Evolutionary conservation across 306 rosid species (phyloP), one percentile per base, ranked within the genome.

Genomic region (Leucaena leucocephala): DNA sequence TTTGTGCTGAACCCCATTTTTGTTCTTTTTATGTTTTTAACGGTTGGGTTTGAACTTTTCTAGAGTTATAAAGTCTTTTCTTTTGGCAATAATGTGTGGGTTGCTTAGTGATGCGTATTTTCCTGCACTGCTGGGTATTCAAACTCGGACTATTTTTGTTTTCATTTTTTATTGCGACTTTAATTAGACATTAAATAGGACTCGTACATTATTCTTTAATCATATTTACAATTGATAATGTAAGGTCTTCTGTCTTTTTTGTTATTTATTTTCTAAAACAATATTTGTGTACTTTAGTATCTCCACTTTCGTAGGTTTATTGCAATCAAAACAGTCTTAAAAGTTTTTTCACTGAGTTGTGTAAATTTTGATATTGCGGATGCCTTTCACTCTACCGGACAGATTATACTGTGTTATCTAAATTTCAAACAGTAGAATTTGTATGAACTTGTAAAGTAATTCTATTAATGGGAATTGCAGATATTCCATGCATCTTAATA

Each of bases 391-490:
- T 64, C 54, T 75, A 68, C 74, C 59, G 71, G 67, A 48, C 50
- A 46, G 64, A 72, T 17, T 43, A 61, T 82, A 73, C 50, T 17
- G 22, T 8, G 57, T 36, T 74, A 39, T 76, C 43, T 68, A 43
- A 19, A 68, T 13, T 68, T 62, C 7, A 19, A 74, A 75, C 44
- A 8, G 80, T 79, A 73, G 73, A 76, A 49, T 54, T 76, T 52
- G 73, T 74, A 35, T 33, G 9, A 50, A 43, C 45, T 55, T 75
- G 40, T 71, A 12, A 22, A 65, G 19, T 74, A 81, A 76, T 77
- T 86, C 52, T 75, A 38, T 84, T 82, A 50, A 46, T 75, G 76
- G 59, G 80, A 70, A 52, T 77, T 87, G 79, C 76, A 85, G 88
- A 68, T 85, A 72, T 65, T 61, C 49, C 57, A 54, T 44, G 77